Evolutionary conservation across 768 basidiomycete species (phyloP).

Genomic region (Trametes cingulata): DNA sequence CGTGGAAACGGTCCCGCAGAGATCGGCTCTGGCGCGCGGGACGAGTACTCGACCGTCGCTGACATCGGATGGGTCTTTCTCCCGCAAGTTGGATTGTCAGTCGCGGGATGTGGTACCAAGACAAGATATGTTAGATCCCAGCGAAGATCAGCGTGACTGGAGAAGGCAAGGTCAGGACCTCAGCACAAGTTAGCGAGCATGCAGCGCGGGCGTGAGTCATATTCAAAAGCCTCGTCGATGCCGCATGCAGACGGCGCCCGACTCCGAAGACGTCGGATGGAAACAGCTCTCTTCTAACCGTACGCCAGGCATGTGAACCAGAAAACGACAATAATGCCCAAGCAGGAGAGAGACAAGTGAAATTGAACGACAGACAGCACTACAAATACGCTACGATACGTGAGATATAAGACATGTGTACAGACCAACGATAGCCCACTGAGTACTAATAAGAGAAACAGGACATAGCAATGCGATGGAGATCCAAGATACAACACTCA

Average conservation of each 20-base stretch:
- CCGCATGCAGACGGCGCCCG: constrained; percentile 15
- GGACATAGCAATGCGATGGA: constrained; percentile 17
- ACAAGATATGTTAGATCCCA: not conserved
- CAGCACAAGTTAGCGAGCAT: not conserved
- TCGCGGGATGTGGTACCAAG: not conserved
- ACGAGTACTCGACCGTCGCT: constrained; percentile 68
- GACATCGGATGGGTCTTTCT: constrained; percentile 15
- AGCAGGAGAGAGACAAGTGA: not conserved
- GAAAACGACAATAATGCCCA: not conserved
- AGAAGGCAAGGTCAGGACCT: not conserved
- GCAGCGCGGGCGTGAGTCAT: constrained; percentile 7
- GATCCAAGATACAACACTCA: constrained; percentile 22
- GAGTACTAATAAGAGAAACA: constrained; percentile 3
- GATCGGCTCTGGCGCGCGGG: constrained; percentile 65
- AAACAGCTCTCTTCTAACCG: not conserved
- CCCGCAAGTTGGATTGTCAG: not conserved
- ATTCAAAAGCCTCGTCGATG: not conserved
- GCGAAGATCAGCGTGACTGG: not conserved
- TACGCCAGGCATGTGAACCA: not conserved
- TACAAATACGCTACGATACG: constrained; percentile 21
- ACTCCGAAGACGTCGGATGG: not conserved
- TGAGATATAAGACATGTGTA: constrained; percentile 24
- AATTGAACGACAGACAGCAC: constrained; percentile 1
- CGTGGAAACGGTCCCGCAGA: constrained; percentile 52
- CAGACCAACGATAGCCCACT: constrained; percentile 8